phyloP scores from a whole-genome alignment of 352 stramenopile genomes.

The Phytophthora pseudosyringae region DNA sequence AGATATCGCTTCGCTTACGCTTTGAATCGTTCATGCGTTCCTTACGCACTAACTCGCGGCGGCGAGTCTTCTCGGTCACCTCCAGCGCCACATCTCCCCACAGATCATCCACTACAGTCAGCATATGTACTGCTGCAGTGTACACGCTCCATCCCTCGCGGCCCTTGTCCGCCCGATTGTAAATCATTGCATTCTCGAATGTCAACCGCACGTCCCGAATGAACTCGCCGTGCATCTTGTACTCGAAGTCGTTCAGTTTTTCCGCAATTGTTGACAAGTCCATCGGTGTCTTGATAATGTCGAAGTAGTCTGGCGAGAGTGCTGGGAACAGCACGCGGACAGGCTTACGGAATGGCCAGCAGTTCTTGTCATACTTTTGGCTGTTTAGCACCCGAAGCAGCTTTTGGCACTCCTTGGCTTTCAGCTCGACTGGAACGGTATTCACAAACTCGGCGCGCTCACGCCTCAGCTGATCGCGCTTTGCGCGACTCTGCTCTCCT shows the following conservation, averaged over 20 bases:
- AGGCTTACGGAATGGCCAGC: slow-evolving; percentile 86
- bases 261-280: slow-evolving; percentile 77
- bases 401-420: slow-evolving; percentile 84
- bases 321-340: slow-evolving; percentile 76
- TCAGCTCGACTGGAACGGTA: slow-evolving; percentile 70
- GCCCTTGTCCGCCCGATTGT: slow-evolving; percentile 84
- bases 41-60: slow-evolving; percentile 74
- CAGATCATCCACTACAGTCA: slow-evolving; percentile 73
- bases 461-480: slow-evolving; percentile 54
- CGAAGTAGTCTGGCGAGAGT: slow-evolving; percentile 78
- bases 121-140: slow-evolving; percentile 73
- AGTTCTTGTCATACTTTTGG: slow-evolving; percentile 89
- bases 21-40: slow-evolving; percentile 74
- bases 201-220: slow-evolving; percentile 81
- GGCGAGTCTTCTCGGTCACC: slow-evolving; percentile 72
- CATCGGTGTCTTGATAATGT: slow-evolving; percentile 86
- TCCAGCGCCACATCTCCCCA: slow-evolving; percentile 85
- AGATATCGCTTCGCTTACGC: slow-evolving; percentile 44
- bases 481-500: slow-evolving; percentile 35
- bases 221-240: slow-evolving; percentile 85
- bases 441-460: slow-evolving; percentile 62
- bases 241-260: slow-evolving; percentile 72
- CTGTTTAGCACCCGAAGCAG: slow-evolving; percentile 81
- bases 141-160: slow-evolving; percentile 87
- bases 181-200: slow-evolving; percentile 86